Evolutionary conservation across 2,329 filamentous ascomycete genomes (phyloP), one percentile per base, ranked within the genome.

Genomic region (Amylocarpus encephaloides): DNA sequence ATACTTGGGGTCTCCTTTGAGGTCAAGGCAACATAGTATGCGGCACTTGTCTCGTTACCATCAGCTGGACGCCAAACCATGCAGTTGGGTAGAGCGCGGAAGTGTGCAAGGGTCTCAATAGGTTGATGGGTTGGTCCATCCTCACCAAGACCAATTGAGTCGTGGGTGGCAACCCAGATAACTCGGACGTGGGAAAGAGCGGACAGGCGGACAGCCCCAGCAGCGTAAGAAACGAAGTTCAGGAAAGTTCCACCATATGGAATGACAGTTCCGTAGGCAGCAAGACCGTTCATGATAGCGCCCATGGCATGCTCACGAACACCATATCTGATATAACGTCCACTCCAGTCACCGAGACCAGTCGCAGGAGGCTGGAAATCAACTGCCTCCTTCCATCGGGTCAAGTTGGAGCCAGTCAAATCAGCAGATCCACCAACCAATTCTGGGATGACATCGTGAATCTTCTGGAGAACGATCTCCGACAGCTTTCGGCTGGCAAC

Each of bases 61-160:
- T 97, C 93, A 65, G 93, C 92, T 62, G 93, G 93, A 68, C 93
- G 91, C 93, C 93, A 97, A 66, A 97, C 92, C 88, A 97, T 95
- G 79, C 86, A 88, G 85, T 98, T 98, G 68, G 93, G 93, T 63
- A 97, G 82, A 59, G 93, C 93, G 71, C 93, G 92, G 89, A 97
- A 97, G 76, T 97, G 93, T 54, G 91, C 86, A 58, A 97, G 83
- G 40, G 90, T 95, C 83, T 98, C 93, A 64, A 98, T 95, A 71
- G 93, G 93, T 81, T 98, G 93, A 77, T 98, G 93, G 51, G 93
- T 98, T 62, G 93, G 92, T 58, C 93, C 93, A 68, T 98, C 93
- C 77, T 98, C 93, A 73, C 93, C 93, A 62, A 97, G 88, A 78
- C 93, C 93, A 65, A 98, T 98, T 60, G 92, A 96, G 80, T 97